A percentile compares a stretch with the other conserved stretches of the same genome.
Evolutionary conservation across 2,329 filamentous ascomycete genomes (phyloP).

Genomic region (Xylariaceae sp.): DNA sequence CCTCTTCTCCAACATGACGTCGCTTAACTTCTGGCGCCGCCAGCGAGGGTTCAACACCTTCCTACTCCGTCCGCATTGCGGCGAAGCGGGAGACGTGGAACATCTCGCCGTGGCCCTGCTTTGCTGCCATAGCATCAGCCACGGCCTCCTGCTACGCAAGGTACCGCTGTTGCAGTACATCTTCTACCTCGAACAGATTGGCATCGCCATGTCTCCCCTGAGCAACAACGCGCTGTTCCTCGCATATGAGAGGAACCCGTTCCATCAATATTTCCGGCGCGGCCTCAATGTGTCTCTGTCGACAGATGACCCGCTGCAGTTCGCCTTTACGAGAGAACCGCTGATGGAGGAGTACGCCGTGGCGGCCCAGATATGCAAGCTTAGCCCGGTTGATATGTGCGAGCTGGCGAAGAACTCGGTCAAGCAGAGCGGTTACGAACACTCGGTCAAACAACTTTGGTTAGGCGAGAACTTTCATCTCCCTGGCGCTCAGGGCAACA

Average conservation of each 20-base stretch:
- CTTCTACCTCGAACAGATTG: conserved; percentile 96
- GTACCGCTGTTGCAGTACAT: conserved; percentile 93
- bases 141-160: conserved; percentile 86
- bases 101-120: conserved; percentile 87
- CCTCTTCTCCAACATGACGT: conserved; percentile 87
- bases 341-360: conserved; percentile 98
- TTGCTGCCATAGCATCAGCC: conserved; percentile 94
- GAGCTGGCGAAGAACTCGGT: conserved; percentile 96
- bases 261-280: conserved; percentile 89
- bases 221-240: conserved; percentile 97
- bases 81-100: conserved; percentile 94
- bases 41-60: conserved; percentile 95
- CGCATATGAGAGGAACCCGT: conserved; percentile 94
- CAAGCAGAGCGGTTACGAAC: conserved; percentile 88
- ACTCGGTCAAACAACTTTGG: conserved; percentile 86
- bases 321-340: conserved; percentile 97
- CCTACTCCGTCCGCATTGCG: conserved; percentile 85
- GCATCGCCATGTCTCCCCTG: conserved; percentile 97
- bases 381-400: conserved; percentile 96
- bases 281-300: conserved; percentile 94
- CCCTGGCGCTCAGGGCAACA: conserved; percentile 78
- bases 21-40: conserved; percentile 86
- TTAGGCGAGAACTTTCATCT: conserved; percentile 72
- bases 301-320: conserved; percentile 94
- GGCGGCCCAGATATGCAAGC: conserved; percentile 96